These are phyloP conservation scores for Falciphora oryzae DNA, from an alignment of 2,329 filamentous ascomycete species.

Conservation along the genomic window DNA sequence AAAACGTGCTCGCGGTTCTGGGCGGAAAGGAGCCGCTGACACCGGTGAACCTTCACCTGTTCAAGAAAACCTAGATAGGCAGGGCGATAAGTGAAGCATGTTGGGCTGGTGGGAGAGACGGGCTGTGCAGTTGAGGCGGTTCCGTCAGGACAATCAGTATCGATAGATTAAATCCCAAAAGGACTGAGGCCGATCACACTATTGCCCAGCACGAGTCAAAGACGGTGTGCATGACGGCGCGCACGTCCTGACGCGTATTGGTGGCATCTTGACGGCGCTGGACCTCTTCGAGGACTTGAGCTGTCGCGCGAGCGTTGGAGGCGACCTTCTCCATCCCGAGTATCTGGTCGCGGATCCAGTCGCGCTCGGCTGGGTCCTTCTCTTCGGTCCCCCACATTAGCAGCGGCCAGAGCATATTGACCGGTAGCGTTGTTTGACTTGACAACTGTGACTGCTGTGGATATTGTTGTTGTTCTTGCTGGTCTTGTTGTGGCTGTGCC, in stretches of 20 bases:
- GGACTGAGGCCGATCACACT: conserved; percentile 27
- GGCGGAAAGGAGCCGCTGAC: conserved; percentile 37
- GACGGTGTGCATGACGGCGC: conserved; percentile 39
- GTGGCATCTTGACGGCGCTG: conserved; percentile 36
- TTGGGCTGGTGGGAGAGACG: background rate
- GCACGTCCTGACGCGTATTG: conserved; percentile 36
- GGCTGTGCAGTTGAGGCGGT: background rate
- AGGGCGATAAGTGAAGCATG: background rate
- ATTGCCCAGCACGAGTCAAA: conserved; percentile 50
- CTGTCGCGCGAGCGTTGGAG: conserved; percentile 37
- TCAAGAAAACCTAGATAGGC: conserved; percentile 21
- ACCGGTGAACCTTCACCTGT: conserved; percentile 47
- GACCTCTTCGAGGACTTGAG: conserved; percentile 39
- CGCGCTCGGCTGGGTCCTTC: conserved; percentile 39
- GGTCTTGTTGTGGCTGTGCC: background rate
- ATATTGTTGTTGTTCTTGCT: background rate
- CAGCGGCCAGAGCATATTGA: conserved; percentile 52
- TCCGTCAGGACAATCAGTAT: background rate
- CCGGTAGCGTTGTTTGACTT: conserved; percentile 33
- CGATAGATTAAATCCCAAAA: conserved; percentile 2
- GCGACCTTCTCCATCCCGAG: conserved; percentile 40
- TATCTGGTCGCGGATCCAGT: conserved; percentile 46
- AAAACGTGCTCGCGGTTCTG: conserved; percentile 45
- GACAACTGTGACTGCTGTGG: background rate
- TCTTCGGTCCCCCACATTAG: conserved; percentile 52